Evolutionary conservation across 2,329 filamentous ascomycete species (phyloP).

Genomic region (Botryotinia narcissicola): DNA sequence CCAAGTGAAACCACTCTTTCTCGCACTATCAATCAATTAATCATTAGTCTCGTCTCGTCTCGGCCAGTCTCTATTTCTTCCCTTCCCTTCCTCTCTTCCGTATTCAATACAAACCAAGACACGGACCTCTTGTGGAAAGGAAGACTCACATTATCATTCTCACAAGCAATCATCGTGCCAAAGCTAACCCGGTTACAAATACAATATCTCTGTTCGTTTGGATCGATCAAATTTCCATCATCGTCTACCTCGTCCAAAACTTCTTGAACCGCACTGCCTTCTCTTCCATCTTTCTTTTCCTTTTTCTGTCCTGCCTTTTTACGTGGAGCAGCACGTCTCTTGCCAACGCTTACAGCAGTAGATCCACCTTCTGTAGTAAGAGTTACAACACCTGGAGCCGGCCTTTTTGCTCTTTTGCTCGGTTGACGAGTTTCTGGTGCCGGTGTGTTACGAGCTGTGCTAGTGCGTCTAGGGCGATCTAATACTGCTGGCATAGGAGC

Average conservation of each 20-base stretch:
- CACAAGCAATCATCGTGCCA: constrained; percentile 80
- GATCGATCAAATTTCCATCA: constrained; percentile 68
- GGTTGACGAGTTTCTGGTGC: constrained; percentile 44
- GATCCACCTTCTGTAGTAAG: constrained; percentile 42
- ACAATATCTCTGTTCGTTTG: constrained; percentile 74
- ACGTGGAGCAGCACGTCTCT: constrained; percentile 65
- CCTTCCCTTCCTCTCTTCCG: not conserved
- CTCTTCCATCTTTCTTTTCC: constrained; percentile 40
- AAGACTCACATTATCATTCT: constrained; percentile 68
- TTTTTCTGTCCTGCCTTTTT: constrained; percentile 58
- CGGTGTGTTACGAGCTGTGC: constrained; percentile 43
- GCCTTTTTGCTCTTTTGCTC: constrained; percentile 64
- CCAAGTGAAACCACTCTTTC: constrained; percentile 81
- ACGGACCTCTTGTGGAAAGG: constrained; percentile 22
- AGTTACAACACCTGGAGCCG: constrained; percentile 69
- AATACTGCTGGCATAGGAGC: constrained; percentile 24
- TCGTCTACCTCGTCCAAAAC: constrained; percentile 61
- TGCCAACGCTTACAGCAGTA: constrained; percentile 63
- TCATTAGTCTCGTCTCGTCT: not conserved
- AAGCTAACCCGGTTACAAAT: constrained; percentile 77
- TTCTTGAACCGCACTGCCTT: constrained; percentile 48
- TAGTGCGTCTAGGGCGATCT: constrained; percentile 39
- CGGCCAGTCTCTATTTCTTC: too few relatives aligned
- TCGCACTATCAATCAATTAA: constrained; percentile 56
- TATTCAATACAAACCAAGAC: constrained; percentile 14